Conservation (phyloP, 2,329 filamentous ascomycete species). For the Penicillium aurantiogriseum region DNA sequence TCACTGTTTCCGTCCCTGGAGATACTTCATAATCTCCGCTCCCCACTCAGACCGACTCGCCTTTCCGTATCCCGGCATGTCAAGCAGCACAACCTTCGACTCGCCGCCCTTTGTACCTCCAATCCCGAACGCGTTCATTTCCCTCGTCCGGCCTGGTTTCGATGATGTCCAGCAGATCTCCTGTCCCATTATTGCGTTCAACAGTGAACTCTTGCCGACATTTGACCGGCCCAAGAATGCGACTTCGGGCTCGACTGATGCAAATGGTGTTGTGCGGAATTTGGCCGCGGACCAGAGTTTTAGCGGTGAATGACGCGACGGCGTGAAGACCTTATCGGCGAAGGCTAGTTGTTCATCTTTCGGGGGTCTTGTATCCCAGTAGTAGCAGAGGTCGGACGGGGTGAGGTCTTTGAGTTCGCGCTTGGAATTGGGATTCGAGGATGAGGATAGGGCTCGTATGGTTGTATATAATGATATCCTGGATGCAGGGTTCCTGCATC, state of each 20-base stretch:
- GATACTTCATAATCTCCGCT: conserved; percentile 65
- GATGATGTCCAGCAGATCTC: conserved; percentile 56
- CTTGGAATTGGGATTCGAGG: conserved; percentile 25
- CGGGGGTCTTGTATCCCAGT: conserved; percentile 53
- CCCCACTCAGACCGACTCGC: conserved; percentile 64
- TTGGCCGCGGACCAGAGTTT: conserved; percentile 60
- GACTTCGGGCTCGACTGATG: conserved; percentile 57
- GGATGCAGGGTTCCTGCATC: conserved; percentile 4
- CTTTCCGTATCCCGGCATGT: conserved; percentile 71
- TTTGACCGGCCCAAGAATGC: conserved; percentile 69
- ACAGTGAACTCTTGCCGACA: conserved; percentile 65
- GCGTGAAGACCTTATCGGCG: conserved; percentile 48
- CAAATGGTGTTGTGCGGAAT: conserved; percentile 59
- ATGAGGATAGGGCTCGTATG: conserved; percentile 3
- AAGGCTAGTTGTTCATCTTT: conserved; percentile 44
- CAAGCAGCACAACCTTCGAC: conserved; percentile 58
- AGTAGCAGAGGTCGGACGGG: conserved; percentile 41
- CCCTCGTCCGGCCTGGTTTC: conserved; percentile 60
- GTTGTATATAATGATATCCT: conserved; percentile 16
- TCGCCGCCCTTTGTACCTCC: conserved; percentile 48
- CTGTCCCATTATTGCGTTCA: conserved; percentile 61
- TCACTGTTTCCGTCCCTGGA: conserved; percentile 60
- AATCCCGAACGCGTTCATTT: conserved; percentile 66
- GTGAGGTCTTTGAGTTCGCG: conserved; percentile 32
- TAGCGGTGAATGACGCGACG: conserved; percentile 48